Conservation (phyloP, 2,329 filamentous ascomycete species). For the Paraphoma sp. region DNA sequence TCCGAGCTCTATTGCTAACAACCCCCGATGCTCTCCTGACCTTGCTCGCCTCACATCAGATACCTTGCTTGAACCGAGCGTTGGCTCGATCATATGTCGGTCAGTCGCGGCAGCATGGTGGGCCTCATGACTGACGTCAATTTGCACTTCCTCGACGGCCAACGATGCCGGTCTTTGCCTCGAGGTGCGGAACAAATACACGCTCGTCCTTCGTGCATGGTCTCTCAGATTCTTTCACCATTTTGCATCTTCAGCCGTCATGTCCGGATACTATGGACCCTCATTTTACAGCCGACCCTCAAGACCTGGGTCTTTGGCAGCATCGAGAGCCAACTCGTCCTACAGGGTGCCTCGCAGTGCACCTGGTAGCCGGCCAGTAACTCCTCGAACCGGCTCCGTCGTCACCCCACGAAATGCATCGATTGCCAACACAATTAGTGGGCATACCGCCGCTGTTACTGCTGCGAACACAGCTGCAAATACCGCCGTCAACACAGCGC, state of each 20-base stretch:
- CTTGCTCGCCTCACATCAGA: background rate
- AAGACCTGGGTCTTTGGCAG: constrained; percentile 18
- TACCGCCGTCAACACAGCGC: constrained; percentile 17
- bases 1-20: background rate
- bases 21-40: background rate
- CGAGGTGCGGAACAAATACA: background rate
- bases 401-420: constrained; percentile 19
- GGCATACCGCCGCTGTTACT: constrained; percentile 15
- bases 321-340: constrained; percentile 19
- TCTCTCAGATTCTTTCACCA: constrained; percentile 1
- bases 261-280: constrained; percentile 26
- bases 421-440: constrained; percentile 13
- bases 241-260: constrained; percentile 2
- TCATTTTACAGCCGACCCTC: constrained; percentile 18
- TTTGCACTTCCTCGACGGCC: constrained; percentile 5
- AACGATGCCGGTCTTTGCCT: constrained; percentile 10
- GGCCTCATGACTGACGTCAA: constrained; percentile 1
- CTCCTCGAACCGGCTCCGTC: constrained; percentile 19
- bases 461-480: constrained; percentile 16
- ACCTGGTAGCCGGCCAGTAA: constrained; percentile 9
- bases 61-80: constrained; percentile 4
- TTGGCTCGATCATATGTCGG: constrained; percentile 6
- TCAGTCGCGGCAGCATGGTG: constrained; percentile 12
- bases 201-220: constrained; percentile 1
- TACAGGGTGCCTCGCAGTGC: constrained; percentile 16